These are phyloP conservation scores for Exserohilum rostratum DNA, from an alignment of 2,329 filamentous ascomycete genomes.

Conservation along the genomic window DNA sequence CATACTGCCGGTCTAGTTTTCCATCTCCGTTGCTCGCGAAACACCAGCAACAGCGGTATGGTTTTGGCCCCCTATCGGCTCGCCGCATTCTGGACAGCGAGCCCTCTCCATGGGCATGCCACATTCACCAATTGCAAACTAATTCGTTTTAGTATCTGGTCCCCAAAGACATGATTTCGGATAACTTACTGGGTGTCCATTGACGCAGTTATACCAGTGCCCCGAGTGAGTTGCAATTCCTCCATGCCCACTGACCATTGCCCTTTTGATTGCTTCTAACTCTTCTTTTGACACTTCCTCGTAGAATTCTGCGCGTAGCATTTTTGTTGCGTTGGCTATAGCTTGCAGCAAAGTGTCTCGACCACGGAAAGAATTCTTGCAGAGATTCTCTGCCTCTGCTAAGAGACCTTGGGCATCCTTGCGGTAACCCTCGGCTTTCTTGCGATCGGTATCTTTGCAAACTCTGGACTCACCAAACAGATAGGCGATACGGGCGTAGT, in stretches of 20 bases:
- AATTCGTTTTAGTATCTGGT: constrained; percentile 3
- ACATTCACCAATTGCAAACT: constrained; percentile 68
- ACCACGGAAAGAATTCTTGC: constrained; percentile 40
- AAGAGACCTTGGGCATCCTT: constrained; percentile 36
- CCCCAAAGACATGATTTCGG: neutral
- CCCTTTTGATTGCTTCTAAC: constrained; percentile 52
- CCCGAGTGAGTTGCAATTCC: constrained; percentile 56
- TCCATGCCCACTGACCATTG: constrained; percentile 54
- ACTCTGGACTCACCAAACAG: constrained; percentile 28
- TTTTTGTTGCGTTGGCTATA: constrained; percentile 30
- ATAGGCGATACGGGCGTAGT: constrained; percentile 40
- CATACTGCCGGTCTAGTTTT: constrained; percentile 33
- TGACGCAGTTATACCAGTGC: constrained; percentile 66
- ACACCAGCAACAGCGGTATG: constrained; percentile 62
- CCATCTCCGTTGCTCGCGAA: constrained; percentile 57
- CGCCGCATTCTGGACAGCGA: constrained; percentile 67
- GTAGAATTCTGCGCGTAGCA: constrained; percentile 48
- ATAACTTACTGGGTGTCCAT: constrained; percentile 57
- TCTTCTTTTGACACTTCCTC: constrained; percentile 52
- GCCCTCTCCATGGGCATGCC: constrained; percentile 69
- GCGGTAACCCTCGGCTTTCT: constrained; percentile 18
- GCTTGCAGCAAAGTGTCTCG: constrained; percentile 31
- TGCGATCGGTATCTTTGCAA: constrained; percentile 3
- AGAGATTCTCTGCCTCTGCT: constrained; percentile 38
- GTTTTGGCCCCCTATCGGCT: constrained; percentile 60